Conservation (phyloP, 192 early-diverging fungal genomes). For the Backusella circina region DNA sequence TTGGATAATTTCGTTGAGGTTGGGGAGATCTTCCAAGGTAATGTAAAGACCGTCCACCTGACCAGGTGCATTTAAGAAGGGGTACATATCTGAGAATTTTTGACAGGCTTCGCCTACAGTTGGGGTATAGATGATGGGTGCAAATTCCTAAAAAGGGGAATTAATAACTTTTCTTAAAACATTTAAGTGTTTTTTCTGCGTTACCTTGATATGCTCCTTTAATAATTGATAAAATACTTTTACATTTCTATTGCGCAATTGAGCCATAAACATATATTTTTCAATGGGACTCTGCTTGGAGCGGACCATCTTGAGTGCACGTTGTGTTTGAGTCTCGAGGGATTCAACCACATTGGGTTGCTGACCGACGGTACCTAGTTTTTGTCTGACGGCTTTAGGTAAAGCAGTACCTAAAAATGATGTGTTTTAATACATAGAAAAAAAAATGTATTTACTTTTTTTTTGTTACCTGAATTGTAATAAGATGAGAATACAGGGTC, state of each 20-base stretch:
- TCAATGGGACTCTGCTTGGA: slow-evolving; percentile 68
- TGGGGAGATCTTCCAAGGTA: slow-evolving; percentile 67
- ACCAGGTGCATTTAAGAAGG: slow-evolving; percentile 74
- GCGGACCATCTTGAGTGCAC: slow-evolving; percentile 68
- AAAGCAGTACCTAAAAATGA: slow-evolving; percentile 57
- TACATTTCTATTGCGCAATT: slow-evolving; percentile 75
- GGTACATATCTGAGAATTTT: slow-evolving; percentile 87
- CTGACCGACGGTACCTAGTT: slow-evolving; percentile 67
- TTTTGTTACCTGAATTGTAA: slow-evolving; percentile 8
- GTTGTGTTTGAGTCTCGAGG: slow-evolving; percentile 69
- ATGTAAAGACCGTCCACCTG: slow-evolving; percentile 81
- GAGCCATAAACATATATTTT: slow-evolving; percentile 83
- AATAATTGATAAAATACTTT: slow-evolving; percentile 84
- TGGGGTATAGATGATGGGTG: slow-evolving; percentile 80
- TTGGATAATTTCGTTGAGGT: slow-evolving; percentile 71
- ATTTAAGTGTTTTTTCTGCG: background rate
- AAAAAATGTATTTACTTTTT: background rate
- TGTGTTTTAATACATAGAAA: background rate
- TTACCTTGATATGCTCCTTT: slow-evolving; percentile 71
- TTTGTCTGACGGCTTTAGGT: slow-evolving; percentile 41
- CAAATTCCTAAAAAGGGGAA: slow-evolving; percentile 53
- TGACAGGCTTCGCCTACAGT: slow-evolving; percentile 84
- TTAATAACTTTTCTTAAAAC: background rate
- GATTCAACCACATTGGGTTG: slow-evolving; percentile 72
- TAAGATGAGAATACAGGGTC: slow-evolving; percentile 1